Percentiles rank a stretch among this genome's conserved stretches.
Evolutionary conservation across 257 asterid species (phyloP).

Genomic region (Haberlea rhodopensis): DNA sequence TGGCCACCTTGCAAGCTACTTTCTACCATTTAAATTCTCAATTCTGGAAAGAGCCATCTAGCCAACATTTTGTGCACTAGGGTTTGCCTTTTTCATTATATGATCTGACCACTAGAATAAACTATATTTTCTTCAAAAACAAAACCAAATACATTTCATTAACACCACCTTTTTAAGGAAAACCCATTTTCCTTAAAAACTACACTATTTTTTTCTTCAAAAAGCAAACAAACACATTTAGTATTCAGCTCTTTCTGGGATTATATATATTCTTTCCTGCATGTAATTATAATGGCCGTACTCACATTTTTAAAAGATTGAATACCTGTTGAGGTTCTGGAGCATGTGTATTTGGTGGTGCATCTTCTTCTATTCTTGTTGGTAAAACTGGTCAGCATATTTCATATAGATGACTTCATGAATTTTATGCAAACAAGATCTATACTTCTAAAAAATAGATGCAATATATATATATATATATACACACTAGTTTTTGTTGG

Average conservation of each 20-base stretch:
- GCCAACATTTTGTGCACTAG: too few species aligned
- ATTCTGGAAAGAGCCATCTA: too few species aligned
- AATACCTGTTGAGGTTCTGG: background rate
- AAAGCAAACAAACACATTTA: background rate
- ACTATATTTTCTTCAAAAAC: background rate
- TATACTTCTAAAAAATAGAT: too few species aligned
- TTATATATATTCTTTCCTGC: background rate
- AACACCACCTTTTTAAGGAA: too few species aligned
- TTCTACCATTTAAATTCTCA: too few species aligned
- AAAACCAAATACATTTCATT: background rate
- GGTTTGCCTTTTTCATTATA: too few species aligned
- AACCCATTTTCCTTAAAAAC: background rate
- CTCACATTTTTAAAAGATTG: too few species aligned
- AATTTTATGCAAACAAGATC: background rate
- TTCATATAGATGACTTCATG: background rate
- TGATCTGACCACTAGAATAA: background rate
- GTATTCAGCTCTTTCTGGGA: background rate
- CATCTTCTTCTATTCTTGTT: background rate
- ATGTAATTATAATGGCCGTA: background rate
- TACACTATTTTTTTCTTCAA: too few species aligned
- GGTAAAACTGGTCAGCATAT: background rate
- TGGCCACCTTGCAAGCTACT: too few species aligned
- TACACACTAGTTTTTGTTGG: too few species aligned
- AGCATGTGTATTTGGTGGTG: background rate
- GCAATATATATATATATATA: too few species aligned